phyloP scores from a whole-genome alignment of 1,284 basidiomycete species.

The Mycena sp. region DNA sequence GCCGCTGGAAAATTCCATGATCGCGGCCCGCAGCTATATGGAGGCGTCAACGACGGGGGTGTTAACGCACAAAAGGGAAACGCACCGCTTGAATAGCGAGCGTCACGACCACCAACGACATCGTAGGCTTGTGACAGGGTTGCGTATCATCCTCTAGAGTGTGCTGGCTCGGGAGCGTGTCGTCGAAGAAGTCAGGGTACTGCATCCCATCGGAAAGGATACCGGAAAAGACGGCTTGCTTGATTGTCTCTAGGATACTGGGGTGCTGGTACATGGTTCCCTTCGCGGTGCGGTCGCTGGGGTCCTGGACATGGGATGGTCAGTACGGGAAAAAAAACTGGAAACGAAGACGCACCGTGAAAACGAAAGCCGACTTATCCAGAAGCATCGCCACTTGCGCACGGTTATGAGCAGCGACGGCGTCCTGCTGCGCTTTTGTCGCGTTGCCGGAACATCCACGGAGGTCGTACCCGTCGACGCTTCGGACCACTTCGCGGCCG shows the following conservation, averaged over 20 bases:
- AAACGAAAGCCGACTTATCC: neutral
- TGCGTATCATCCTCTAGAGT: neutral
- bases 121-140: neutral
- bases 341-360: neutral
- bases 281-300: neutral
- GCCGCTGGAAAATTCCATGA: too few species aligned
- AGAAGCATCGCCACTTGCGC: neutral
- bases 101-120: neutral
- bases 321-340: neutral
- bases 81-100: neutral
- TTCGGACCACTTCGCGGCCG: neutral
- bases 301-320: neutral
- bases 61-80: too few species aligned
- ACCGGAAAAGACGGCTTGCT: too few species aligned
- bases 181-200: too few species aligned
- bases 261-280: neutral
- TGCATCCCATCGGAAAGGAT: too few species aligned
- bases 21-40: too few species aligned
- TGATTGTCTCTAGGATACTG: too few species aligned
- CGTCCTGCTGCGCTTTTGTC: neutral
- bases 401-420: neutral
- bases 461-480: constrained; percentile 1
- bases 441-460: neutral
- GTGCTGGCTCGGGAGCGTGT: neutral
- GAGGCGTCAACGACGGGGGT: too few species aligned